Evolutionary conservation across 345 rosid species (phyloP), one percentile per base, ranked within the genome.

Genomic region (Euphorbia lathyris): DNA sequence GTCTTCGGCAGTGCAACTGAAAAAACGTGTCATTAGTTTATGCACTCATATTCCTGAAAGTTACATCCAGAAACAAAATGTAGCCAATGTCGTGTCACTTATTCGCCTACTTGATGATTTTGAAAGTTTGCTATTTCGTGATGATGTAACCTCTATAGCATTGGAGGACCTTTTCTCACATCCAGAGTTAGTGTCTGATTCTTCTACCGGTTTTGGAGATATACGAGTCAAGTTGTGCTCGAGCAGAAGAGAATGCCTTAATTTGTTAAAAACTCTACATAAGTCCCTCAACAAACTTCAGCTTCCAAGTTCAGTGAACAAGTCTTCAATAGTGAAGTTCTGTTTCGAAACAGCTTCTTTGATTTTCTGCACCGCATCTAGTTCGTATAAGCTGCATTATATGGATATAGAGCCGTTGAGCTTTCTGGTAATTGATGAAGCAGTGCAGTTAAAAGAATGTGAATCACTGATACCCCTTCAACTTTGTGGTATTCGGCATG

Each of bases 371-470:
- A 87, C 89, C 9, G 81, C 83, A 23, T 77, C 81, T 11, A 63
- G 74, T 47, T 82, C 88, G 14, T 63, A 25, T 59, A 82, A 82
- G 55, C 76, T 87, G 66, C 65, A 70, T 56, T n/a, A 61, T 1
- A 29, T 63, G n/a, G 38, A 23, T 7, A 67, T 77, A 68, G 40
- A 72, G 42, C 84, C 86, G 8, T 61, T 86, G 40, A 45, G 78
- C 22, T 34, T 82, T 26, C 67, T 87, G 72, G 83, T 87, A 1
- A 84, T 87, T 4, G 92, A 87, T 27, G 92, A 87, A 79, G 92
- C 92, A 29, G 88, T 88, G 5, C 92, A 87, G 64, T 68, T 87
- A 32, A 87, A 77, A 65, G 91, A 87, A 58, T 81, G 87, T 23
- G 91, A 87, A 70, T 85, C 83, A 16, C 66, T 82, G 19, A 85